These are phyloP conservation scores for Trametes maxima DNA, from an alignment of 768 basidiomycete genomes.

Conservation along the genomic window DNA sequence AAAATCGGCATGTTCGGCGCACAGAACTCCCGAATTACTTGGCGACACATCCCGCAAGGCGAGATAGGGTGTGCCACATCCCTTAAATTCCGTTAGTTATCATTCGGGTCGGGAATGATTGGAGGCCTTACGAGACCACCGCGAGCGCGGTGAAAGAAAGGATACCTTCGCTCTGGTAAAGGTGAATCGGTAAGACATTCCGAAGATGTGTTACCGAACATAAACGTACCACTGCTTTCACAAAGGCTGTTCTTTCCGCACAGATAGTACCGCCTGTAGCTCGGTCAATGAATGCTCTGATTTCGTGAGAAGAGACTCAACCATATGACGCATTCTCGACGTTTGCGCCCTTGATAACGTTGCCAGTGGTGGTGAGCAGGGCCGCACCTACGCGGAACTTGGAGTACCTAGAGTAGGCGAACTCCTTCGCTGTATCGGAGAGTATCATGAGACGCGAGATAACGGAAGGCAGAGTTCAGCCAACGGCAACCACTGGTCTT, in stretches of 20 bases:
- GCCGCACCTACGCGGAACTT: constrained; percentile 94
- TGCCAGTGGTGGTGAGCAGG: constrained; percentile 66
- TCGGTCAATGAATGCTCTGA: background rate
- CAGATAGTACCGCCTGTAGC: constrained; percentile 83
- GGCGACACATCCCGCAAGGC: constrained; percentile 94
- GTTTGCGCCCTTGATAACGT: constrained; percentile 83
- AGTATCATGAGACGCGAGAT: background rate
- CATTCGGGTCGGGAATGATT: background rate
- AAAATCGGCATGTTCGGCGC: constrained; percentile 68
- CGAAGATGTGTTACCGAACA: background rate
- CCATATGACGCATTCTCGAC: constrained; percentile 95
- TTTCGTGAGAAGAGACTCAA: constrained; percentile 32
- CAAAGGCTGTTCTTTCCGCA: constrained; percentile 91
- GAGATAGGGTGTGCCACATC: constrained; percentile 70
- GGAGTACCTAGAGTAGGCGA: constrained; percentile 83
- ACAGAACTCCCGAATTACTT: constrained; percentile 88
- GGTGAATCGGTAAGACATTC: background rate
- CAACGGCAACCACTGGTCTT: background rate
- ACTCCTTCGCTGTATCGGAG: constrained; percentile 56
- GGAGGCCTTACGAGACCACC: constrained; percentile 65
- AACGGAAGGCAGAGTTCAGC: background rate
- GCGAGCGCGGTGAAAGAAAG: constrained; percentile 74
- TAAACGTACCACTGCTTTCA: constrained; percentile 84
- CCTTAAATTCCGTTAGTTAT: constrained; percentile 38
- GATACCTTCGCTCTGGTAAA: constrained; percentile 73